Evolutionary conservation across 768 basidiomycete species (phyloP).

Genomic region (Leccinum pellstonianum): DNA sequence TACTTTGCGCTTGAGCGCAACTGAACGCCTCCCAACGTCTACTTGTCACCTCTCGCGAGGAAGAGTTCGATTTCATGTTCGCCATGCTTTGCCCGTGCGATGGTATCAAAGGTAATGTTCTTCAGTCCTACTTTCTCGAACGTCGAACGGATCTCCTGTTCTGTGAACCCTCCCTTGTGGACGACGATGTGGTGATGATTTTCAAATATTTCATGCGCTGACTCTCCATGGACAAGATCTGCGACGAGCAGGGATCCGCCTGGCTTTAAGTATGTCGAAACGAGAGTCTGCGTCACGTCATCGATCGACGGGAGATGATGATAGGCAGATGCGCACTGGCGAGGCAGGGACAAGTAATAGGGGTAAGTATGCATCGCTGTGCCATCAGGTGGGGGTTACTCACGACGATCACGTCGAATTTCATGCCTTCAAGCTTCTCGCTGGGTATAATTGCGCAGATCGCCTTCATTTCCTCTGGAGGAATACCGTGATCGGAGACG

Average conservation of each 20-base stretch:
- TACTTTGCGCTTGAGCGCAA: neutral
- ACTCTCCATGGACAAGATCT: conserved; percentile 44
- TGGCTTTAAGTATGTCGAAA: conserved; percentile 53
- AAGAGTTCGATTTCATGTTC: conserved; percentile 47
- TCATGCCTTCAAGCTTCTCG: conserved; percentile 47
- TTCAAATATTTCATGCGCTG: conserved; percentile 27
- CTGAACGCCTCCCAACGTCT: conserved; percentile 1
- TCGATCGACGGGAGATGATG: conserved; percentile 58
- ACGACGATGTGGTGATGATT: conserved; percentile 47
- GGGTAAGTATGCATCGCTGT: neutral
- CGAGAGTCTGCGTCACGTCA: conserved; percentile 51
- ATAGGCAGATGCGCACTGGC: conserved; percentile 61
- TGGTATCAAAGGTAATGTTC: conserved; percentile 40
- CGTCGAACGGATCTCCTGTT: conserved; percentile 44
- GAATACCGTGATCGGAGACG: conserved; percentile 59
- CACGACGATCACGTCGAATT: conserved; percentile 73
- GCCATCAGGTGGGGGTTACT: conserved; percentile 26
- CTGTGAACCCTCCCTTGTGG: conserved; percentile 53
- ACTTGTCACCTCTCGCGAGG: conserved; percentile 52
- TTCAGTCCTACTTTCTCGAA: conserved; percentile 56
- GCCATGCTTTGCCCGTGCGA: conserved; percentile 30
- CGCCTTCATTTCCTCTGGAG: conserved; percentile 64
- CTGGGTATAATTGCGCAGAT: conserved; percentile 45
- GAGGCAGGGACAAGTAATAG: neutral
- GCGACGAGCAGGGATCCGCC: conserved; percentile 58